Evolutionary conservation across 1,284 basidiomycete genomes (phyloP).

Genomic region (Apiotrichum sp.): DNA sequence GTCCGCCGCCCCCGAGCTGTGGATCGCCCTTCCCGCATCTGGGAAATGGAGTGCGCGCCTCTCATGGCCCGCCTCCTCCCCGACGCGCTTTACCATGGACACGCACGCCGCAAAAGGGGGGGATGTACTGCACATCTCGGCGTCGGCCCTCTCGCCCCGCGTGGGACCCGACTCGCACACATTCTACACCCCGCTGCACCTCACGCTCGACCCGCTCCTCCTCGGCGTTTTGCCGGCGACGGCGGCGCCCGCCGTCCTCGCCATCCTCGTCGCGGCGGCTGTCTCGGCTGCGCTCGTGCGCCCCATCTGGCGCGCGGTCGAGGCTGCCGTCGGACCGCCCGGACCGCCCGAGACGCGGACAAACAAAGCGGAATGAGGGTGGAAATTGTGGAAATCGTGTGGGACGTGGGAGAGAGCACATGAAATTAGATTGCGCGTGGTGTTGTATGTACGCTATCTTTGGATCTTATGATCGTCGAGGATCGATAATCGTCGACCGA

Average conservation of each 20-base stretch:
- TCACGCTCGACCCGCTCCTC: slow-evolving; percentile 35
- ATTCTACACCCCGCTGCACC: slow-evolving; percentile 20
- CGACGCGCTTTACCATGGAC: slow-evolving; percentile 6
- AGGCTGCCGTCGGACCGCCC: too few species aligned
- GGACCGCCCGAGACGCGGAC: too few species aligned
- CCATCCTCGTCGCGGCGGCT: slow-evolving; percentile 13
- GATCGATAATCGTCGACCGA: too few species aligned
- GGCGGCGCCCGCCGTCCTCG: slow-evolving; percentile 19
- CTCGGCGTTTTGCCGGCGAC: slow-evolving; percentile 31
- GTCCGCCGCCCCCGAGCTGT: slow-evolving; percentile 9
- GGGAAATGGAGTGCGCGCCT: slow-evolving; percentile 31
- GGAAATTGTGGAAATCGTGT: too few species aligned
- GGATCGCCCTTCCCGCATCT: slow-evolving; percentile 12
- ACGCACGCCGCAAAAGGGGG: not conserved
- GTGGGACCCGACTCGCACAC: slow-evolving; percentile 6
- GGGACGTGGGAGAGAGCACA: too few species aligned
- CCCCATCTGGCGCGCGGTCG: too few species aligned
- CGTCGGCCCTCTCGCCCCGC: slow-evolving; percentile 21
- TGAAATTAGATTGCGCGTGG: too few species aligned
- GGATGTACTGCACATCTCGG: slow-evolving; percentile 15
- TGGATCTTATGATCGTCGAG: too few species aligned
- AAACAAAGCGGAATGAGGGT: too few species aligned
- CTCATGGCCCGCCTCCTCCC: slow-evolving; percentile 35
- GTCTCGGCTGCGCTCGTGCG: not conserved
- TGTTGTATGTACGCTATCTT: too few species aligned